Base-by-base conservation (phyloP, 2,329 filamentous ascomycete species). In the Calonectria honghensis region DNA sequence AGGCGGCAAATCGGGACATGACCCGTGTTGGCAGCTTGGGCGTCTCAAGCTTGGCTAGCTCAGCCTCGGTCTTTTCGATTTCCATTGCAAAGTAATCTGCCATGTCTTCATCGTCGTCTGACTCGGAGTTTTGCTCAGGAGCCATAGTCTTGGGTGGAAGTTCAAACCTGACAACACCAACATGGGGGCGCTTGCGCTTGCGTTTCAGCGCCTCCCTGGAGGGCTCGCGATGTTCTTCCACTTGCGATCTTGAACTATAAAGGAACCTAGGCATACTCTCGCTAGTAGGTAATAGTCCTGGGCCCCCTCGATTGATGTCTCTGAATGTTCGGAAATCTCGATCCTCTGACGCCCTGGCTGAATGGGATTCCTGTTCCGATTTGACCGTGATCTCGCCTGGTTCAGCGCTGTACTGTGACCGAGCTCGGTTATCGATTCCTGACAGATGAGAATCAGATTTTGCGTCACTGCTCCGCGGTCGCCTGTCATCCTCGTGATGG, bases 81-180 rank as follows among this genome's bases (percentile, higher is more conserved):
- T 91, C 85, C 68, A 85, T 85, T 68, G 88, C 86, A 68, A 92
- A 91, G 73, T 90, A 90, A 67, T 90, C 89, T 24, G 88, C 90
- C 84, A 92, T 89, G 57, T 90, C 89, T 63, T 91, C 90, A 72
- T 92, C 90, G 54, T 92, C 89, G 66, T 91, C 90, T 0, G 89
- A 91, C 59, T 89, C 88, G 2, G 84, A 85, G 48, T 82, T 82
- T 64, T 84, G 81, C 45, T 84, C 82, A 29, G 79, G 77, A 2
- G 76, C 76, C 0, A 81, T 76, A 67, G 82, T 81, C 72, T 85
- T 87, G 10, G 83, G 81, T 3, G 88, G 87, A 29, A 89, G 65
- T 27, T 84, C 82, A 65, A 89, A 86, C 64, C 82, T 84, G 9
- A 86, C 84, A 24, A 83, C 81, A 18, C 81, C 80, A 16, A 88